phyloP scores from a whole-genome alignment of 1,284 basidiomycete species.

The Agaricales sp. region DNA sequence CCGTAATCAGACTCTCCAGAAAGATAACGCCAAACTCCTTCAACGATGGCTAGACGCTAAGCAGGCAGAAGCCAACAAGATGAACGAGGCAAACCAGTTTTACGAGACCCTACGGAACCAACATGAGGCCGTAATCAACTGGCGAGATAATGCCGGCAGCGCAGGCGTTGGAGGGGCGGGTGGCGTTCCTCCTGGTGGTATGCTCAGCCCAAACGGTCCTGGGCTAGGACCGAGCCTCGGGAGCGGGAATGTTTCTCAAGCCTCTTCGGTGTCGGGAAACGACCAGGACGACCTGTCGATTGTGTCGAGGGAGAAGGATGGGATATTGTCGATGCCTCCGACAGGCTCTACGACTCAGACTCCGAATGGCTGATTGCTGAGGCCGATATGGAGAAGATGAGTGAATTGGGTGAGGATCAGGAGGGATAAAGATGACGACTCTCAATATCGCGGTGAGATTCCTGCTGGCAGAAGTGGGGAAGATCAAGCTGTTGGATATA shows the following conservation, averaged over 20 bases:
- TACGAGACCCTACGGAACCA: slow-evolving; percentile 73
- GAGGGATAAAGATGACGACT: too few relatives aligned
- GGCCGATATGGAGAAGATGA: slow-evolving; percentile 11
- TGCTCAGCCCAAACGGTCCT: not conserved
- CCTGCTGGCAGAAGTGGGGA: too few relatives aligned
- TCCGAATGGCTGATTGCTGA: slow-evolving; percentile 79
- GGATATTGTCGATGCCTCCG: slow-evolving; percentile 55
- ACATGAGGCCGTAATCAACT: slow-evolving; percentile 45
- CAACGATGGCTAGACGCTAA: slow-evolving; percentile 95
- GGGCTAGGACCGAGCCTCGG: not conserved
- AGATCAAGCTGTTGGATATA: too few relatives aligned
- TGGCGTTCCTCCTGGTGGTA: too few relatives aligned
- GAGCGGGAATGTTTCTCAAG: not conserved
- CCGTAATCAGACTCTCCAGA: slow-evolving; percentile 75
- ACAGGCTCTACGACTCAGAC: slow-evolving; percentile 63
- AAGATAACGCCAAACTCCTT: slow-evolving; percentile 90
- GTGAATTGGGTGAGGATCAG: too few relatives aligned
- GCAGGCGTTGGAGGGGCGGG: too few relatives aligned
- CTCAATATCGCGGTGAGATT: too few relatives aligned
- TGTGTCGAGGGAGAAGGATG: slow-evolving; percentile 52
- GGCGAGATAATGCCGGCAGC: slow-evolving; percentile 41
- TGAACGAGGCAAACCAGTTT: slow-evolving; percentile 87
- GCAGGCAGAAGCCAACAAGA: slow-evolving; percentile 85
- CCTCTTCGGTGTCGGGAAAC: slow-evolving; percentile 54
- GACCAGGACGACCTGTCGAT: slow-evolving; percentile 42